phyloP scores from a whole-genome alignment of 768 basidiomycete species.

The Suillus clintonianus region DNA sequence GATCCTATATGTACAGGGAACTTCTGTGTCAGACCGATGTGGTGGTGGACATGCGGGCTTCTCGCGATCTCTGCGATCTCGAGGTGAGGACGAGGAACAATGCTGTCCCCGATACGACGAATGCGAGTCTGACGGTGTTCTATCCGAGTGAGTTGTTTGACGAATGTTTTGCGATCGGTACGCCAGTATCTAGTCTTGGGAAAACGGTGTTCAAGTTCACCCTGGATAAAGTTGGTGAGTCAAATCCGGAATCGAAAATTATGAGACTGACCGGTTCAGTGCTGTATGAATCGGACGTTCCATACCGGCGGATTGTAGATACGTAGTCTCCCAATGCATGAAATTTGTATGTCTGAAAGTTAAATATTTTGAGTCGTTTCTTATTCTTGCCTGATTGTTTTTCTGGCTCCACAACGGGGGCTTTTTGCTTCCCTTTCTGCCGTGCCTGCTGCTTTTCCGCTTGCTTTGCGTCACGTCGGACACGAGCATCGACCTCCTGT shows the following conservation, averaged over 20 bases:
- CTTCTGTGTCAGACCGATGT: slow-evolving; percentile 16
- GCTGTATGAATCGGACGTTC: slow-evolving; percentile 34
- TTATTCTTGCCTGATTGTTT: too few relatives aligned
- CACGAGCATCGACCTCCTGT: slow-evolving; percentile 24
- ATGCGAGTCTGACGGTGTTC: slow-evolving; percentile 4
- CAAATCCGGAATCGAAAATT: slow-evolving; percentile 27
- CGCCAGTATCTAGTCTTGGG: slow-evolving; percentile 1
- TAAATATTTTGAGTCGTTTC: slow-evolving; percentile 11
- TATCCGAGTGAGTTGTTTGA: slow-evolving; percentile 7
- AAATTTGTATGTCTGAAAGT: slow-evolving; percentile 25
- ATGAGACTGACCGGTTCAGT: slow-evolving; percentile 28
- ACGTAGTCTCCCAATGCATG: slow-evolving; percentile 25
- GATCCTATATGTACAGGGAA: not conserved
- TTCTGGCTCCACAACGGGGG: too few relatives aligned
- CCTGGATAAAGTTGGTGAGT: slow-evolving; percentile 31
- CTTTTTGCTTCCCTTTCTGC: not conserved
- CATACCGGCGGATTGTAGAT: slow-evolving; percentile 14
- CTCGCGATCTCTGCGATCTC: not conserved
- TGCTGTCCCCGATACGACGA: not conserved
- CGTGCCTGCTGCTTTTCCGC: not conserved
- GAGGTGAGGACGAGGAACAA: not conserved
- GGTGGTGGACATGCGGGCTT: slow-evolving; percentile 13
- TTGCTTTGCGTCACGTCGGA: slow-evolving; percentile 10
- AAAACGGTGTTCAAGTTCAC: slow-evolving; percentile 36
- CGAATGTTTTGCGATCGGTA: not conserved